Base-by-base conservation (phyloP, 192 early-diverging fungal species). In the Coemansia sp. region DNA sequence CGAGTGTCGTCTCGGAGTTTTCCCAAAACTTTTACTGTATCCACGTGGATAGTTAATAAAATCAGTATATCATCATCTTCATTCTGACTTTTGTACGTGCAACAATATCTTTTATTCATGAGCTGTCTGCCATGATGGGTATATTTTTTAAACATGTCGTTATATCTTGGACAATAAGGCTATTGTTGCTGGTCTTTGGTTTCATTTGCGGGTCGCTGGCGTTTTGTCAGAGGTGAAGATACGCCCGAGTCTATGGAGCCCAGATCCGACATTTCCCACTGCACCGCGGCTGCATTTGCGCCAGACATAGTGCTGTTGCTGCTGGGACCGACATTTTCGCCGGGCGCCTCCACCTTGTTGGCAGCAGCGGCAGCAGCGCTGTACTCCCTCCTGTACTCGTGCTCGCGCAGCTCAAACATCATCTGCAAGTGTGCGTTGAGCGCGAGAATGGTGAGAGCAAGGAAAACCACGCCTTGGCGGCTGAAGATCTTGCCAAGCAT, bases 391-490 rank as follows among this genome's bases (percentile, higher is more conserved):
- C 78, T 64, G 66, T 92, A 88, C 73, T 92, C 92, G 43, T 81
- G 81, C 64, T 92, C 90, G 60, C 91, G 84, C 63, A 90, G 66
- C 76, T 94, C 93, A 88, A 94, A 94, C 84, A 92, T 90, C 44
- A 93, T 58, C 73, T 93, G 92, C 38, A 88, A 82, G 36, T 85
- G 85, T 26, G 87, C 68, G 77, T 91, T 91, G 51, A 94, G 68
- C 23, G 75, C 65, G 0, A 80, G 38, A 34, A 84, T 85, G 10
- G 86, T 83, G 35, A 75, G 68, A 4, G 80, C 59, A 33, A 92
- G 75, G 26, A 86, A 87, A 35, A 70, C 58, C 20, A 77, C 67
- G 0, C 88, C 87, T 45, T 70, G 6, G n/a, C 59, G 62, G 53
- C 63, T 71, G 26, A 83, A 91, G 4, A 95, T 87, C 62, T 88